Percentiles rank a stretch among this genome's conserved stretches.
These are phyloP conservation scores for Phytopythium boreale DNA, from an alignment of 352 stramenopile species.

Conservation along the genomic window DNA sequence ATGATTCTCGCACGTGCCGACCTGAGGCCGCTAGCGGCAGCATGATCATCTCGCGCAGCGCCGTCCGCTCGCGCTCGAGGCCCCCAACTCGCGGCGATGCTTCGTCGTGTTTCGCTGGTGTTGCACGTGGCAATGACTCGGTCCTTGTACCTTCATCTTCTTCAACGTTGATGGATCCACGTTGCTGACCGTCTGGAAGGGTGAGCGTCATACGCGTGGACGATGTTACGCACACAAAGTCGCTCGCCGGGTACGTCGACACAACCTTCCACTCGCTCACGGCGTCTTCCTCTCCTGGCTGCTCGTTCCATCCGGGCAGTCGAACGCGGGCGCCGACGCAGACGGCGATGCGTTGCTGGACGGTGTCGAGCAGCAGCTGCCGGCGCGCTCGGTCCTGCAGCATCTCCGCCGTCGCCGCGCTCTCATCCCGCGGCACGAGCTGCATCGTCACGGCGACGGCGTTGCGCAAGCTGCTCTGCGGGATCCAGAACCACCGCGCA, in stretches of 20 bases:
- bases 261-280: slow-evolving; percentile 36
- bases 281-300: background rate
- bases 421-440: slow-evolving; percentile 9
- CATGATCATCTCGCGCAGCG: slow-evolving; percentile 69
- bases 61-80: slow-evolving; percentile 56
- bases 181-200: slow-evolving; percentile 7
- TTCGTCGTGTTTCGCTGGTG: background rate
- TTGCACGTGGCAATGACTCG: too few species aligned
- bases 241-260: slow-evolving; percentile 40
- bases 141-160: background rate
- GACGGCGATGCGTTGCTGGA: slow-evolving; percentile 50
- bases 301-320: slow-evolving; percentile 24
- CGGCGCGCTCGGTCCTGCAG: slow-evolving; percentile 30
- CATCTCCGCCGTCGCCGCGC: background rate
- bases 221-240: slow-evolving; percentile 33
- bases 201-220: slow-evolving; percentile 60
- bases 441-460: slow-evolving; percentile 57
- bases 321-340: slow-evolving; percentile 33
- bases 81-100: slow-evolving; percentile 40
- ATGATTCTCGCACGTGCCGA: slow-evolving; percentile 14
- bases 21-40: slow-evolving; percentile 25
- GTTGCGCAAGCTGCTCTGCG: slow-evolving; percentile 28
- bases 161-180: background rate
- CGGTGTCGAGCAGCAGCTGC: slow-evolving; percentile 49
- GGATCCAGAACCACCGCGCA: slow-evolving; percentile 33